phyloP scores from a whole-genome alignment of 2,329 filamentous ascomycete genomes.

The Capronia epimyces region DNA sequence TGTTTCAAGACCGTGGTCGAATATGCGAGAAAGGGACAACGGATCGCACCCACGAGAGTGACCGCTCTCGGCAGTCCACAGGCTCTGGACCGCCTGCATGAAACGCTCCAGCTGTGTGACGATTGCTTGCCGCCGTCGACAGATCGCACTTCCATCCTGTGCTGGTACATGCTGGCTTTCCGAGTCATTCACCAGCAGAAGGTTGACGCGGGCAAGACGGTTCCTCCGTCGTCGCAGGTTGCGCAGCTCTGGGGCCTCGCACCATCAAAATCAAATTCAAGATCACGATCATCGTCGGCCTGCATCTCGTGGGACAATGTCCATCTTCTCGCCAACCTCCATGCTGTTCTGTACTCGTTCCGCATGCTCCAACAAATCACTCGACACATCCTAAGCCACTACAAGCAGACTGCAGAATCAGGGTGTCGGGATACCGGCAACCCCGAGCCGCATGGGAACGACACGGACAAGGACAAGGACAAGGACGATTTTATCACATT shows the following conservation, averaged over 20 bases:
- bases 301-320: constrained; percentile 53
- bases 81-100: background rate
- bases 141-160: constrained; percentile 1
- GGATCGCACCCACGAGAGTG: constrained; percentile 31
- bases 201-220: constrained; percentile 5
- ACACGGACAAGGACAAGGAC: background rate
- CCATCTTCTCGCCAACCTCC: constrained; percentile 58
- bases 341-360: constrained; percentile 58
- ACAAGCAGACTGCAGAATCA: background rate
- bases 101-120: constrained; percentile 1
- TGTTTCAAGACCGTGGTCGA: constrained; percentile 21
- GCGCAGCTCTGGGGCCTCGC: constrained; percentile 10
- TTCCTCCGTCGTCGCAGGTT: background rate
- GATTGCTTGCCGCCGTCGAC: background rate
- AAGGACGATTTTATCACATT: background rate
- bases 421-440: background rate
- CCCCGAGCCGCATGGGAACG: background rate
- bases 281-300: background rate
- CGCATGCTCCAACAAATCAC: constrained; percentile 51
- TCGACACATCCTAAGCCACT: constrained; percentile 1
- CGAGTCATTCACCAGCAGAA: constrained; percentile 13
- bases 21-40: constrained; percentile 23
- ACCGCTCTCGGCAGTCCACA: background rate
- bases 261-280: background rate
- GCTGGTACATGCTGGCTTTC: constrained; percentile 20